These are phyloP conservation scores for Coemansia sp. DNA, from an alignment of 192 early-diverging fungal species.

Conservation along the genomic window DNA sequence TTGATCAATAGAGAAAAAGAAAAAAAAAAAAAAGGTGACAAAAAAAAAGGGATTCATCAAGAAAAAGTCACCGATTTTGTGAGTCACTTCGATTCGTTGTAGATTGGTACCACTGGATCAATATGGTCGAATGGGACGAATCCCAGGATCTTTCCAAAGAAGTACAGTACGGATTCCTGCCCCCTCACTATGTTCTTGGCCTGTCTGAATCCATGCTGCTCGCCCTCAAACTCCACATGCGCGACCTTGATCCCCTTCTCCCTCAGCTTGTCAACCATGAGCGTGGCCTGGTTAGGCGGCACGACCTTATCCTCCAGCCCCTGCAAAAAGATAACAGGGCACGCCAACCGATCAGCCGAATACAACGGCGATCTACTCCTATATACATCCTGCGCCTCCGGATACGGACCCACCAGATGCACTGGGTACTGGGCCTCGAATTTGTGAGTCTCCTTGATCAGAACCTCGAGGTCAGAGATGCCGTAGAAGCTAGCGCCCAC, in stretches of 20 bases:
- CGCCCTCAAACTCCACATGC: constrained; percentile 63
- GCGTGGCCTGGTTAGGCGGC: constrained; percentile 70
- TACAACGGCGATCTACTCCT: constrained; percentile 63
- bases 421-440: constrained; percentile 68
- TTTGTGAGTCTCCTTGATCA: constrained; percentile 78
- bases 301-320: constrained; percentile 74
- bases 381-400: constrained; percentile 58
- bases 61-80: background rate
- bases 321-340: constrained; percentile 72
- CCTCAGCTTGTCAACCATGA: constrained; percentile 69
- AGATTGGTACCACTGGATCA: constrained; percentile 28
- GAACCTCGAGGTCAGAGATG: constrained; percentile 64
- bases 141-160: constrained; percentile 66
- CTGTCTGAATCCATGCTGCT: constrained; percentile 70
- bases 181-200: constrained; percentile 64
- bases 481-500: constrained; percentile 70
- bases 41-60: background rate
- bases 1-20: background rate
- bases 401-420: constrained; percentile 62
- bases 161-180: constrained; percentile 64
- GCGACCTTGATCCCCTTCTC: constrained; percentile 60
- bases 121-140: constrained; percentile 58
- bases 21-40: constrained; percentile 7
- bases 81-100: constrained; percentile 13
- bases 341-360: constrained; percentile 57